phyloP scores from a whole-genome alignment of 768 basidiomycete genomes.

The Grammothele lineata region DNA sequence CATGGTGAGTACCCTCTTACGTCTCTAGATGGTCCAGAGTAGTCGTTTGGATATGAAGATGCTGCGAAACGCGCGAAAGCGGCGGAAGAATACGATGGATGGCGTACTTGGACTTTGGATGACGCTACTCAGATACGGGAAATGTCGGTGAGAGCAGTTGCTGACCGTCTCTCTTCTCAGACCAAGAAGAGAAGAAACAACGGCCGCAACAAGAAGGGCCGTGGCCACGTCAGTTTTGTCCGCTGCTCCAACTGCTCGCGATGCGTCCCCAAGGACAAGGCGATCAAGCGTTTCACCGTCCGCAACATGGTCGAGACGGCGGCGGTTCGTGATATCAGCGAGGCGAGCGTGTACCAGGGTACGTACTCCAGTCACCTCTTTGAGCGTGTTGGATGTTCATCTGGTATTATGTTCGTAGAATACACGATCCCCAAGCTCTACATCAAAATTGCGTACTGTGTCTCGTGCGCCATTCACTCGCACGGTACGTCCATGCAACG shows the following conservation, averaged over 20 bases:
- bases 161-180: conserved; percentile 38
- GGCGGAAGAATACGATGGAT: conserved; percentile 27
- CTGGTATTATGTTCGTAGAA: conserved; percentile 59
- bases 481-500: conserved; percentile 76
- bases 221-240: conserved; percentile 91
- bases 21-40: background rate
- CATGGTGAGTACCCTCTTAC: conserved; percentile 30
- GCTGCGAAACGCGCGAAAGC: too few relatives aligned
- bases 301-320: conserved; percentile 99
- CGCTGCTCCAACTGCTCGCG: conserved; percentile 99
- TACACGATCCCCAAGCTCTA: conserved; percentile 96
- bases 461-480: conserved; percentile 98
- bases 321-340: conserved; percentile 94
- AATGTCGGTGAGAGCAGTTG: background rate
- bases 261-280: conserved; percentile 98
- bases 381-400: background rate
- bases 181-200: conserved; percentile 99
- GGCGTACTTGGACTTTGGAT: conserved; percentile 24
- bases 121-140: conserved; percentile 10
- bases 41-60: conserved; percentile 3
- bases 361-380: conserved; percentile 24
- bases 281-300: conserved; percentile 99
- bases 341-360: conserved; percentile 92
- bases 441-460: conserved; percentile 98
- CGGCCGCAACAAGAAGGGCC: conserved; percentile 99